A percentile compares a stretch with the other conserved stretches of the same genome.
phyloP scores from a whole-genome alignment of 2,329 filamentous ascomycete species.

The Chaetomiaceae sp. region DNA sequence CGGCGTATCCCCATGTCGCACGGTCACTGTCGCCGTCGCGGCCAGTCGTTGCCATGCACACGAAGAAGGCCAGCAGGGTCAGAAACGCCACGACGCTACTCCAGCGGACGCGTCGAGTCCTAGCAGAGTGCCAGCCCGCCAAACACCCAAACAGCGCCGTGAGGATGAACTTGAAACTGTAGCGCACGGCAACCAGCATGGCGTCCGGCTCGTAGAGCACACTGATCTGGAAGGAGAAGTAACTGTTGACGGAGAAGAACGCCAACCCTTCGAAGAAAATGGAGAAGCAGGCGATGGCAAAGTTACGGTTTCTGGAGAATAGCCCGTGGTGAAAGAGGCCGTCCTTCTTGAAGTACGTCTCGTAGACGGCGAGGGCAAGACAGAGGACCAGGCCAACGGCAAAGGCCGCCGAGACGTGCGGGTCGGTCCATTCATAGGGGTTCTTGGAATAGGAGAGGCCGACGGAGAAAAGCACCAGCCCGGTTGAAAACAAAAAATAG shows the following conservation, averaged over 20 bases:
- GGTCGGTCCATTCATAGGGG: slow-evolving; percentile 37
- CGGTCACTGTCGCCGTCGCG: slow-evolving; percentile 17
- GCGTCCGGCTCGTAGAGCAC: slow-evolving; percentile 36
- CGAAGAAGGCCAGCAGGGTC: slow-evolving; percentile 33
- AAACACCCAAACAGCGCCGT: slow-evolving; percentile 30
- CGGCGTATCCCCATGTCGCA: slow-evolving; percentile 36
- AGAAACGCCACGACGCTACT: slow-evolving; percentile 28
- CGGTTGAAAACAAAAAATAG: slow-evolving; percentile 33
- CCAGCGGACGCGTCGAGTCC: slow-evolving; percentile 29
- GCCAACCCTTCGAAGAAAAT: slow-evolving; percentile 37
- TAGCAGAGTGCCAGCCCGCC: slow-evolving; percentile 33
- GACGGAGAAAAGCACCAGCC: slow-evolving; percentile 38
- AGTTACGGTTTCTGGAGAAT: slow-evolving; percentile 36
- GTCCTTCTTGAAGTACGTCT: slow-evolving; percentile 34
- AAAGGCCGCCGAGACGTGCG: slow-evolving; percentile 36
- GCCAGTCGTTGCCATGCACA: slow-evolving; percentile 34
- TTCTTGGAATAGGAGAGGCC: slow-evolving; percentile 38
- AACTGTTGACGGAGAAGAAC: slow-evolving; percentile 41
- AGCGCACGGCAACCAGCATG: slow-evolving; percentile 33
- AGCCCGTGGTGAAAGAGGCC: slow-evolving; percentile 41
- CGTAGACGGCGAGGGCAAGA: slow-evolving; percentile 32
- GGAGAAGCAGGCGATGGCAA: slow-evolving; percentile 34
- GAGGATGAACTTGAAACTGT: slow-evolving; percentile 33
- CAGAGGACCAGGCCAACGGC: slow-evolving; percentile 31
- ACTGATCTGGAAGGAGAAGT: slow-evolving; percentile 38